Conservation (phyloP, 2,329 filamentous ascomycete genomes). For the Dactylellina cionopaga region DNA sequence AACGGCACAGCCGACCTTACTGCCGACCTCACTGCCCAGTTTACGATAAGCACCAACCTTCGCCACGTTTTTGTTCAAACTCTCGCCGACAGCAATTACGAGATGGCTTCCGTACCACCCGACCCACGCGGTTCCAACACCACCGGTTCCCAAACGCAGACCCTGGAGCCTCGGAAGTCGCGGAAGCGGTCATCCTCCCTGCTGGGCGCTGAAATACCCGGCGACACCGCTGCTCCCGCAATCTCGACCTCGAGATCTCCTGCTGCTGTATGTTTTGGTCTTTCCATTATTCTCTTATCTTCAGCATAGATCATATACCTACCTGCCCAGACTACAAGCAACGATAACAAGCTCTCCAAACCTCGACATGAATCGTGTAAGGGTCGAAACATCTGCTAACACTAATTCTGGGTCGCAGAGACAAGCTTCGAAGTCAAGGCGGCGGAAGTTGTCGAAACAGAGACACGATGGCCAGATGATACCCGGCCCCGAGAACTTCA, state of each 20-base stretch:
- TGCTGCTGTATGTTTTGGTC: constrained; percentile 54
- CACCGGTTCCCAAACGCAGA: constrained; percentile 42
- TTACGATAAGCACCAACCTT: neutral
- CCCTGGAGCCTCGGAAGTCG: constrained; percentile 50
- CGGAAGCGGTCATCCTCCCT: constrained; percentile 54
- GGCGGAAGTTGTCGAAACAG: constrained; percentile 55
- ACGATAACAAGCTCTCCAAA: neutral
- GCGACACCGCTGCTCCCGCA: constrained; percentile 56
- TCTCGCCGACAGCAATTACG: neutral
- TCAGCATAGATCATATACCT: neutral
- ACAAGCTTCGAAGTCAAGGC: constrained; percentile 54
- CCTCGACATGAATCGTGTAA: constrained; percentile 23
- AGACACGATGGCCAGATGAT: constrained; percentile 48
- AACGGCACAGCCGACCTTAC: constrained; percentile 25
- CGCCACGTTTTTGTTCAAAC: constrained; percentile 29
- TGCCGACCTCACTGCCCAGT: neutral
- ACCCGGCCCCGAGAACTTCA: constrained; percentile 51
- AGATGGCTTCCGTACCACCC: constrained; percentile 37
- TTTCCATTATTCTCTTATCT: neutral
- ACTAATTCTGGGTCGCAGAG: constrained; percentile 46
- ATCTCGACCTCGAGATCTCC: constrained; percentile 56
- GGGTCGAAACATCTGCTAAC: constrained; percentile 24
- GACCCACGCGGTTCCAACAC: constrained; percentile 37
- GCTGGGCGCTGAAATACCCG: constrained; percentile 54
- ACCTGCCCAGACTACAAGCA: neutral